Evolutionary conservation across 1,284 basidiomycete genomes (phyloP), one percentile per base, ranked within the genome.

Genomic region (Trametes hirsuta): DNA sequence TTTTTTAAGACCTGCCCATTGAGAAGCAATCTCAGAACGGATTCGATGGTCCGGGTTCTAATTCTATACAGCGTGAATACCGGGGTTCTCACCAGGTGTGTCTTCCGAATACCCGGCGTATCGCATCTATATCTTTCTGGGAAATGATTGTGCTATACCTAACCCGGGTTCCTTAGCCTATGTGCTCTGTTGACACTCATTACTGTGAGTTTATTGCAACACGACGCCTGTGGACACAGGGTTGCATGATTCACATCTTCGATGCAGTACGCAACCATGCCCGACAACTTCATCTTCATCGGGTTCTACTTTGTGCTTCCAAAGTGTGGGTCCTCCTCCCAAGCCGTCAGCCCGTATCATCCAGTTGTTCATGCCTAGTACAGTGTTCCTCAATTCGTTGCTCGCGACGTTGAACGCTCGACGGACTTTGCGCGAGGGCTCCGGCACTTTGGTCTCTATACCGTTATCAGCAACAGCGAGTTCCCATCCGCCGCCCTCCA

Each of bases 261-360:
- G 18, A 18, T 39, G 22, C 48, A 75, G 75, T 77, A 75, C 59
- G 71, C 74, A 1, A 72, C 72, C n/a, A 76, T 74, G 73, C 75
- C 77, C 14, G 62, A 69, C 45, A 72, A 74, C 47, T 75, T 77
- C 60, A 67, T 77, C 22, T 79, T 75, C 69, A 74, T 77, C 54
- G 72, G 73, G 1, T 72, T 79, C 58, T 77, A 77, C 64, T 76
- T 78, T 63, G 68, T 72, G 1, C 64, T 78, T 12, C 72, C 74
- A 46, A 77, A 77, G 66, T 64, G 77, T 76, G 60, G 41, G 72
- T 61, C 3, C 4, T 15, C 14, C n/a, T 51, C 47, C 40, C 47
- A 45, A 18, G 34, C 25, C 3, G 12, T 10, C 1, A 18, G 18
- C n/a, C 24, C 12, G 10, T 36, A 22, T 30, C 30, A 5, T 30